Percentiles rank a stretch among this genome's conserved stretches.
phyloP scores from a whole-genome alignment of 2,329 filamentous ascomycete genomes.

The Neopestalotiopsis rosae region DNA sequence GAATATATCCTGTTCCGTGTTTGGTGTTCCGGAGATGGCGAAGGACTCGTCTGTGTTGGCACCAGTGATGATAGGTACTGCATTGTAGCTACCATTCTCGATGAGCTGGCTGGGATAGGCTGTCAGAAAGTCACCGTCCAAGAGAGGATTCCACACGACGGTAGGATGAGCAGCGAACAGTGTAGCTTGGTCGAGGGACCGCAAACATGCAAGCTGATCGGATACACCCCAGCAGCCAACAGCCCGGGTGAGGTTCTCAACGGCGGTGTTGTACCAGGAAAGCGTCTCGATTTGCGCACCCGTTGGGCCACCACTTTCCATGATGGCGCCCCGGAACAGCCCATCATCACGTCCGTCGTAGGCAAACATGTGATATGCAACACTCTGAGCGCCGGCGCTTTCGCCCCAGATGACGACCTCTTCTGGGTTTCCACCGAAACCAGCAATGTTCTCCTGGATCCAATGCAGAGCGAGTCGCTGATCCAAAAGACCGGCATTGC shows the following conservation, averaged over 20 bases:
- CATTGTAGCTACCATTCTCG: slow-evolving; percentile 45
- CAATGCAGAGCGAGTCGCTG: slow-evolving; percentile 55
- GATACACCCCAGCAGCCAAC: slow-evolving; percentile 40
- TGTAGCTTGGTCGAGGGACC: slow-evolving; percentile 35
- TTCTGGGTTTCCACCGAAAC: slow-evolving; percentile 53
- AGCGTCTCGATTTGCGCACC: slow-evolving; percentile 36
- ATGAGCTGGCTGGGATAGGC: slow-evolving; percentile 53
- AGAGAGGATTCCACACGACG: slow-evolving; percentile 47
- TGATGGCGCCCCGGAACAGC: slow-evolving; percentile 59
- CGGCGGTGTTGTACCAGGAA: slow-evolving; percentile 39
- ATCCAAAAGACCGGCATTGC: slow-evolving; percentile 56
- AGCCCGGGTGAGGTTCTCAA: slow-evolving; percentile 41
- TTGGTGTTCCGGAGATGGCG: slow-evolving; percentile 41
- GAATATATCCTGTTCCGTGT: slow-evolving; percentile 50
- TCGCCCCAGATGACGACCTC: slow-evolving; percentile 56
- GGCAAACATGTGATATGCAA: slow-evolving; percentile 55
- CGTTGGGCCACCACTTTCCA: slow-evolving; percentile 53
- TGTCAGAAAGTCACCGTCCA: slow-evolving; percentile 54
- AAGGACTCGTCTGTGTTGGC: slow-evolving; percentile 56
- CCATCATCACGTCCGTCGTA: slow-evolving; percentile 61
- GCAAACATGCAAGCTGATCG: slow-evolving; percentile 44
- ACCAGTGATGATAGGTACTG: slow-evolving; percentile 51
- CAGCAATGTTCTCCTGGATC: slow-evolving; percentile 59
- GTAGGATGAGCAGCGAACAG: slow-evolving; percentile 42
- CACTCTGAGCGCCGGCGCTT: slow-evolving; percentile 46